Percentiles rank a stretch among this genome's conserved stretches.
phyloP scores from a whole-genome alignment of 2,329 filamentous ascomycete genomes.

The Zymoseptoria ardabiliae region DNA sequence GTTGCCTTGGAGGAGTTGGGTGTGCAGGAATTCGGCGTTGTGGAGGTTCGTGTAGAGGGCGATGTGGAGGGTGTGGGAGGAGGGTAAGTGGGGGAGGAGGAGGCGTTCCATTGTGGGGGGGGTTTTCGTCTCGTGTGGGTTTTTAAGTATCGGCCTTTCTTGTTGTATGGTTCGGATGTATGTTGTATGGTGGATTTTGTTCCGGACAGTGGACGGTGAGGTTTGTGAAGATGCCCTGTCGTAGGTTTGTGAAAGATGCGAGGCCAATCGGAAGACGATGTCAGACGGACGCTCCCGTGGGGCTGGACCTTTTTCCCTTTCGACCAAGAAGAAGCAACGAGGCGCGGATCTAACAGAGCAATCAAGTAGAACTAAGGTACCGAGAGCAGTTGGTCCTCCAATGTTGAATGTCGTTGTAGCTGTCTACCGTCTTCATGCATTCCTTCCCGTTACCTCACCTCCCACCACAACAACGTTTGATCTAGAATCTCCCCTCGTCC shows the following conservation, averaged over 20 bases:
- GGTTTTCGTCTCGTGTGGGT: no score
- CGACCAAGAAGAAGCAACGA: not conserved
- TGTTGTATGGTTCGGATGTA: no score
- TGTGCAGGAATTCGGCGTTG: constrained; percentile 71
- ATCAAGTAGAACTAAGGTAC: no score
- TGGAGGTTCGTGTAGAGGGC: constrained; percentile 67
- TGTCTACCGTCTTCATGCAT: no score
- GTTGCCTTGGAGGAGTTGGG: constrained; percentile 80
- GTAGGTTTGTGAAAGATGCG: not conserved
- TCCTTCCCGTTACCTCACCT: no score
- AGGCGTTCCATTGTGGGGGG: constrained; percentile 59
- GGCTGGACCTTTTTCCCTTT: not conserved
- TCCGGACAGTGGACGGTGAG: no score
- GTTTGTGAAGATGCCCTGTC: not conserved
- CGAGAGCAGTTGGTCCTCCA: not conserved
- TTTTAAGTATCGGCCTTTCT: no score
- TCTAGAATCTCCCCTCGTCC: not conserved
- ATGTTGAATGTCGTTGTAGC: not conserved
- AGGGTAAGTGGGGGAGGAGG: constrained; percentile 66
- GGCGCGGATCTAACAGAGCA: not conserved
- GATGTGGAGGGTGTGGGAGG: constrained; percentile 58
- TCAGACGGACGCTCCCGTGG: not conserved
- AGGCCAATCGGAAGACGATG: not conserved
- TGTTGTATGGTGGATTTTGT: no score
- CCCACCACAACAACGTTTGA: not conserved